Evolutionary conservation across 1,284 basidiomycete species (phyloP).

Genomic region (Fomitopsis pinicola): DNA sequence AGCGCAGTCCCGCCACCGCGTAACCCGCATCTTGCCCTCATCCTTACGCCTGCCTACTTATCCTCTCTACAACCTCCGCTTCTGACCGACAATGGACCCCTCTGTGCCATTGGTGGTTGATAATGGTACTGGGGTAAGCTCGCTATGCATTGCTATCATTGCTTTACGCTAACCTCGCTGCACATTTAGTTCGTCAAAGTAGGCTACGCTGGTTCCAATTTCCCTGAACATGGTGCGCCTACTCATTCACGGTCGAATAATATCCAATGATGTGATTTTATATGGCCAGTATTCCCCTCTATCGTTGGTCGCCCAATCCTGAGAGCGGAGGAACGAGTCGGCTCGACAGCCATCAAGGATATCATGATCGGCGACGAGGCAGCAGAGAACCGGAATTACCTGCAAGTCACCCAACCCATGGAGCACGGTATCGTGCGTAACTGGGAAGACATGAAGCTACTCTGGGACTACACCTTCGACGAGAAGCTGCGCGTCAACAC

Average conservation of each 20-base stretch:
- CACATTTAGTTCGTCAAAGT: conserved; percentile 89
- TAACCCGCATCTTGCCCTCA: neutral
- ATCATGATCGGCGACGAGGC: conserved; percentile 99
- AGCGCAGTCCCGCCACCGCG: neutral
- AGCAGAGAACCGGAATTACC: conserved; percentile 88
- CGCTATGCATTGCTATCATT: neutral
- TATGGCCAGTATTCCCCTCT: conserved; percentile 82
- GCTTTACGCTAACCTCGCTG: neutral
- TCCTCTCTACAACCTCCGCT: conserved; percentile 9
- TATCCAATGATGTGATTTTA: neutral
- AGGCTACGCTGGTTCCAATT: conserved; percentile 97
- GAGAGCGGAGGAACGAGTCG: conserved; percentile 93
- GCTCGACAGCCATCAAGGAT: conserved; percentile 84
- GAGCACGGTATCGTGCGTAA: conserved; percentile 99
- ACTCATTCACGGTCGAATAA: neutral
- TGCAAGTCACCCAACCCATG: conserved; percentile 97
- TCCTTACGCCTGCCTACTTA: neutral
- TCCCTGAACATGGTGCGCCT: conserved; percentile 88
- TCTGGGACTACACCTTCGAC: conserved; percentile 99
- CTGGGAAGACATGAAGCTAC: conserved; percentile 98
- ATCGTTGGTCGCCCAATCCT: conserved; percentile 96
- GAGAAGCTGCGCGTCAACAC: conserved; percentile 93
- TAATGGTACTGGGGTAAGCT: conserved; percentile 92
- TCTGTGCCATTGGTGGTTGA: conserved; percentile 87
- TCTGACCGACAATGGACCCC: conserved; percentile 48